phyloP scores from a whole-genome alignment of 208 protist species.

The Strigomonas galati region DNA sequence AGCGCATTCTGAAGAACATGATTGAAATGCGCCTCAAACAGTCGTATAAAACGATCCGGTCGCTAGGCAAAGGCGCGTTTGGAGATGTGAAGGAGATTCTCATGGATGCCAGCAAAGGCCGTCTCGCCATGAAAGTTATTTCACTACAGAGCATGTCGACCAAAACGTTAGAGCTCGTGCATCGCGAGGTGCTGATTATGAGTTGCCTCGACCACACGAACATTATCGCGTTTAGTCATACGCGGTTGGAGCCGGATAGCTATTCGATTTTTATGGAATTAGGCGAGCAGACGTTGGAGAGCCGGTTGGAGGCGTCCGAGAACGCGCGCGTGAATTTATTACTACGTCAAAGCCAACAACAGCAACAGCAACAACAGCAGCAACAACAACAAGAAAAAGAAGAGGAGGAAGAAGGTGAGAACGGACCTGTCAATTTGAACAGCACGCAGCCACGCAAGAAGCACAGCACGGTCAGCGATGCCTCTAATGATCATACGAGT shows the following conservation, averaged over 20 bases:
- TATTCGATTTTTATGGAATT: constrained; percentile 87
- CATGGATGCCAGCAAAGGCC: constrained; percentile 60
- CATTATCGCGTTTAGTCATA: constrained; percentile 75
- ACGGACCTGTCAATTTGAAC: constrained; percentile 10
- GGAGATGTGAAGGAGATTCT: constrained; percentile 79
- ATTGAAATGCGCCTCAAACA: constrained; percentile 37
- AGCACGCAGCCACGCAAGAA: background rate
- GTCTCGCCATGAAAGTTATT: constrained; percentile 80
- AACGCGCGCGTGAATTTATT: constrained; percentile 13
- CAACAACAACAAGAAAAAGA: constrained; percentile 3
- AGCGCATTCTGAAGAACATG: constrained; percentile 49
- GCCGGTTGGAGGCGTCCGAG: constrained; percentile 30
- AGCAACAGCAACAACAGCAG: constrained; percentile 2
- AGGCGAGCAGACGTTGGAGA: constrained; percentile 46
- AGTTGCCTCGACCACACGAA: constrained; percentile 69
- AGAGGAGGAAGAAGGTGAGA: background rate
- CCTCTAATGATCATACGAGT: too few relatives aligned
- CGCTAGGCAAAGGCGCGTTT: constrained; percentile 66
- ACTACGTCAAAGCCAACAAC: constrained; percentile 14
- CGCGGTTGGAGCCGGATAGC: constrained; percentile 50
- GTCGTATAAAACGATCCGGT: constrained; percentile 56
- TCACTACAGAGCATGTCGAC: constrained; percentile 58
- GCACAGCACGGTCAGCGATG: too few relatives aligned
- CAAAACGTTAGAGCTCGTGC: constrained; percentile 51
- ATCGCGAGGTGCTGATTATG: constrained; percentile 78